Conservation (phyloP, 2,329 filamentous ascomycete species). For the Diaporthe sp. region DNA sequence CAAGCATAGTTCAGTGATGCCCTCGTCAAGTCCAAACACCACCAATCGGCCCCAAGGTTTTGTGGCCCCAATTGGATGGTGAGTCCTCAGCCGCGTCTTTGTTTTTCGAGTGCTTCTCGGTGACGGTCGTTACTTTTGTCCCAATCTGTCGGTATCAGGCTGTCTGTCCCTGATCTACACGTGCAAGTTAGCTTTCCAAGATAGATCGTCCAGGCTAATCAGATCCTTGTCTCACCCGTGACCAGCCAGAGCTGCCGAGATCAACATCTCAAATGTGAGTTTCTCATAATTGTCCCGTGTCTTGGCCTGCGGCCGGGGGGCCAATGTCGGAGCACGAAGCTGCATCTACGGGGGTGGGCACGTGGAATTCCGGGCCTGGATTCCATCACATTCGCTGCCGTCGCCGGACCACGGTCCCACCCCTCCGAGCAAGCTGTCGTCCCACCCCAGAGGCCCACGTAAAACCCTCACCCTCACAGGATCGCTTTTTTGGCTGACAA, state of each 20-base stretch:
- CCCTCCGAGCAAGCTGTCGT: constrained; percentile 23
- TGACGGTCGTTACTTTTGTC: neutral
- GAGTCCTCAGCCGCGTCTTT: constrained; percentile 17
- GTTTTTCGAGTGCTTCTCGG: neutral
- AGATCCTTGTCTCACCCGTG: constrained; percentile 20
- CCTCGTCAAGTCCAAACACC: constrained; percentile 20
- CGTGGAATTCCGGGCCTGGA: constrained; percentile 4
- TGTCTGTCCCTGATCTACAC: constrained; percentile 7
- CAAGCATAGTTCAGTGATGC: constrained; percentile 14
- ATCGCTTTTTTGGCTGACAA: constrained; percentile 17
- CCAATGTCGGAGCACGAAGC: neutral
- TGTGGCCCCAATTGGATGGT: constrained; percentile 34
- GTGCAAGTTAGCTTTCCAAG: constrained; percentile 5
- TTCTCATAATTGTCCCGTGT: neutral
- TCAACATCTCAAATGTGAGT: constrained; percentile 58
- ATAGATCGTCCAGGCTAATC: constrained; percentile 20
- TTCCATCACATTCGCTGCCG: constrained; percentile 5
- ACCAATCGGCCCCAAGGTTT: constrained; percentile 29
- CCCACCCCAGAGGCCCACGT: neutral
- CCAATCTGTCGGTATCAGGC: constrained; percentile 16
- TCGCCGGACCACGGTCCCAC: neutral
- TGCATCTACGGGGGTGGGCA: neutral
- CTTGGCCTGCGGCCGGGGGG: neutral
- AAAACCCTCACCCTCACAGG: neutral
- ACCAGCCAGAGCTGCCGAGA: constrained; percentile 57